phyloP scores from a whole-genome alignment of 345 rosid genomes.

The Acer saccharum region DNA sequence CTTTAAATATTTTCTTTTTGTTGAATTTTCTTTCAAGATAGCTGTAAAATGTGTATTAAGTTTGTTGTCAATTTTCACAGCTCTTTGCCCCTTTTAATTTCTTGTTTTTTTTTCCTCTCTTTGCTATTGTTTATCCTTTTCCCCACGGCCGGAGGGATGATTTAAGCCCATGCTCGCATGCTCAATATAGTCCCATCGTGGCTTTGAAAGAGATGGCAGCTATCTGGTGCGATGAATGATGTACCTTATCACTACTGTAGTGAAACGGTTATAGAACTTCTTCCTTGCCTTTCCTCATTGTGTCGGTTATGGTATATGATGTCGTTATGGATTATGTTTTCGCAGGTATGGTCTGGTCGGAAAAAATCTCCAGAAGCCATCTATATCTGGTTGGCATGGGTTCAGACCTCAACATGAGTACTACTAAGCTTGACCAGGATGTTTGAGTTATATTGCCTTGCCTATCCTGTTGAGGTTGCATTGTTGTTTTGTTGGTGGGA shows the following conservation, averaged over 20 bases:
- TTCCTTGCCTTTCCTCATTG: background rate
- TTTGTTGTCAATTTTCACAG: constrained; percentile 22
- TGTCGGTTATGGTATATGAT: constrained; percentile 15
- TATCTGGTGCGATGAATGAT: constrained; percentile 34
- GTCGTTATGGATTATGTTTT: background rate
- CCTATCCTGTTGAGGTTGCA: background rate
- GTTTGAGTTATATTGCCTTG: background rate
- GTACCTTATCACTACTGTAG: constrained; percentile 7
- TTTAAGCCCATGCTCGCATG: constrained; percentile 39
- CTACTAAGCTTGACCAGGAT: background rate
- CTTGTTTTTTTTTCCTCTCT: constrained; percentile 2
- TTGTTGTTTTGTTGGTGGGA: background rate
- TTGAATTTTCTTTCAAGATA: constrained; percentile 8
- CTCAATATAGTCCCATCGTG: constrained; percentile 23
- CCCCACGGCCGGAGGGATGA: constrained; percentile 37
- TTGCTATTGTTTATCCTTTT: constrained; percentile 21
- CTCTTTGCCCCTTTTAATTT: constrained; percentile 25
- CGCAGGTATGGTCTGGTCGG: constrained; percentile 16
- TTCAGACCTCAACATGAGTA: background rate
- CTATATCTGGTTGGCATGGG: background rate
- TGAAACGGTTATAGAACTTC: constrained; percentile 23
- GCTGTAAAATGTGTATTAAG: constrained; percentile 18
- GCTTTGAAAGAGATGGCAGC: constrained; percentile 34
- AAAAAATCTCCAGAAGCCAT: constrained; percentile 4
- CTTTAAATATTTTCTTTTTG: constrained; percentile 2